Evolutionary conservation across 495 filamentous ascomycete species (phyloP), one percentile per base, ranked within the genome.

Genomic region (Extremus antarcticus): DNA sequence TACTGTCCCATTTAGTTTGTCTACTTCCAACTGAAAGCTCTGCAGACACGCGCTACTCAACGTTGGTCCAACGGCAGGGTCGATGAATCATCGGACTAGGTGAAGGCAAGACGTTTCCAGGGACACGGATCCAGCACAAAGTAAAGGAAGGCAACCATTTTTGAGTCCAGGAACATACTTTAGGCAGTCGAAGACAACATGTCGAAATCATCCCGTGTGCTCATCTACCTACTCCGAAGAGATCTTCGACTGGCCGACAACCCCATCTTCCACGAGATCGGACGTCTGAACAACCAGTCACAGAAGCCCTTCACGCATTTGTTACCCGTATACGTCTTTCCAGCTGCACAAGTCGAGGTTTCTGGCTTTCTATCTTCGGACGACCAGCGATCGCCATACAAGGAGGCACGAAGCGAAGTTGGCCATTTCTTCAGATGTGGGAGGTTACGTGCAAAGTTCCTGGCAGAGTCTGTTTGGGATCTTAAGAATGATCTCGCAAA

Each of bases 181-280:
- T 13, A 35, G 13, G 29, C 29, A 35, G 13, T 35, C 29, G 4
- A 13, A 7, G 4, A 35, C 4, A 35, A 45, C n/a, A 45, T n/a
- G 41, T 25, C 46, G 8, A 48, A 48, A 11, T 32, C 46, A 2
- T 39, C 70, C 0, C 68, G 70, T 7, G 60, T 80, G 21, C 69
- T 86, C 46, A 69, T 89, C 51, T 83, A 84, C 53, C 60, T 87
- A 25, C 58, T 87, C 25, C 76, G 83, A 21, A 74, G 80, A 47
- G 85, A 88, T 64, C 71, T 89, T 9, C 82, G 85, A 29, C 66
- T 83, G 49, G 69, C 75, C 35, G 85, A 88, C 65, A 87, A 86
- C 59, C 82, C 84, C 1, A 71, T 87, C 13, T 71, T 87, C 15
- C 66, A 80, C 63, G 71, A 76, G 25, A 64, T 85, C 24, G 65